Percentiles rank a stretch among this genome's conserved stretches.
Conservation (phyloP, 148 eudicot species). For the Drosera capensis region DNA sequence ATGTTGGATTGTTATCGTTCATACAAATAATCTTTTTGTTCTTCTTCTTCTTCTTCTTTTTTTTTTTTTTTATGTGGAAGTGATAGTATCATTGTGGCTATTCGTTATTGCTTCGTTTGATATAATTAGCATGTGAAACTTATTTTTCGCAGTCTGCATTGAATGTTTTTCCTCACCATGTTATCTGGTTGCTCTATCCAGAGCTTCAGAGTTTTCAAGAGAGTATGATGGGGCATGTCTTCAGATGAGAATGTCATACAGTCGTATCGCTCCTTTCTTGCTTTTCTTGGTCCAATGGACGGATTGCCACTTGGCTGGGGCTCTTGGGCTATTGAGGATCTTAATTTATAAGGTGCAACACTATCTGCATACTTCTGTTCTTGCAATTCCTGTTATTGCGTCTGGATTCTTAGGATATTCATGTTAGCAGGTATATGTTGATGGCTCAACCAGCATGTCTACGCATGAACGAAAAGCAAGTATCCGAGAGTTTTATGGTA, state of each 20-base stretch:
- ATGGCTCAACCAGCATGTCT: conserved; percentile 97
- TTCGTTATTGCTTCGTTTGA: too few relatives aligned
- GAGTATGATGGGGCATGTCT: conserved; percentile 90
- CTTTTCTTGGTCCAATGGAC: conserved; percentile 97
- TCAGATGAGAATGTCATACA: conserved; percentile 95
- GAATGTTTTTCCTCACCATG: background rate
- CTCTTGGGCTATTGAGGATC: conserved; percentile 72
- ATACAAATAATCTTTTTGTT: too few relatives aligned
- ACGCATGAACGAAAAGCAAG: conserved; percentile 91
- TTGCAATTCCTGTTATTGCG: background rate
- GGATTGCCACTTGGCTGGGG: conserved; percentile 88
- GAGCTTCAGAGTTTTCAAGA: conserved; percentile 84
- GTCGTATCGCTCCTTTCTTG: conserved; percentile 83
- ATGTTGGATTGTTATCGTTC: too few relatives aligned
- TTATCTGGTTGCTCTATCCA: conserved; percentile 4
- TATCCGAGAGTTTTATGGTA: conserved; percentile 85
- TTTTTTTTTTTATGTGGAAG: too few relatives aligned
- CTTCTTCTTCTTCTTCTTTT: too few relatives aligned
- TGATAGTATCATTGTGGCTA: too few relatives aligned
- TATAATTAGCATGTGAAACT: too few relatives aligned
- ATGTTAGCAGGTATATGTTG: conserved; percentile 62
- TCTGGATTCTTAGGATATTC: background rate
- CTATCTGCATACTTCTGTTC: background rate
- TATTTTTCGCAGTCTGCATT: background rate
- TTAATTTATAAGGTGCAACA: conserved; percentile 63